Base-by-base conservation (phyloP, 345 rosid genomes). In the Diplotaxis tenuifolia region DNA sequence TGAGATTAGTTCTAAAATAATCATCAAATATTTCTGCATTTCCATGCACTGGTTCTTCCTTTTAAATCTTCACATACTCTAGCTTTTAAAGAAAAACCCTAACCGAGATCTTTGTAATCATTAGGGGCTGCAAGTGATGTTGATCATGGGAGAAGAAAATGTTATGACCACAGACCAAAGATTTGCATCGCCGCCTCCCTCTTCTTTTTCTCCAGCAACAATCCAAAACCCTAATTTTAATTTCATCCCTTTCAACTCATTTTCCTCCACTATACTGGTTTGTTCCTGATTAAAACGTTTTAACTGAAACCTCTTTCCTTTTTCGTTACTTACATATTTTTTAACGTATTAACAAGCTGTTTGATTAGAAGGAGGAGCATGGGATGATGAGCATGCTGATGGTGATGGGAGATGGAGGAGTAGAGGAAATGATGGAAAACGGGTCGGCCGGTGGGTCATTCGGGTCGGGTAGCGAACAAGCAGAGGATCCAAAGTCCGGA, bases 391-490 rank as follows among this genome's bases (percentile, higher is more conserved):
- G 73, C 27, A 71, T 71, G 80, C 72, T 77, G 97, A 94, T 75
- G 97, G 88, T 78, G 87, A 73, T 22, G 86, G 85, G 72, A 62
- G 84, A 64, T 53, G 78, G 81, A 69, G 18, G 52, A 20, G 80
- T 61, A 68, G 96, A 91, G 49, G 98, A 91, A 72, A 78, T 88
- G 72, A 75, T 88, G 84, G 91, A 87, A 65, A 89, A 85, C 68
- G 91, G 97, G 52, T 91, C 96, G 7, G 95, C 84, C 18, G 80
- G 96, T 71, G 93, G 97, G 38, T 91, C 96, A 9, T 93, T 89
- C 6, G 76, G 97, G 50, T 91, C 96, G 11, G 96, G 91, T 31
- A 90, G 97, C 68, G 96, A 95, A 72, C 96, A 88, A 36, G 79
- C 87, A 64, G 93, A 91, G 45, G 80, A 77, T 49, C 80, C 72